Base-by-base conservation (phyloP, 441 rosid species). In the Gossypium laxum region DNA sequence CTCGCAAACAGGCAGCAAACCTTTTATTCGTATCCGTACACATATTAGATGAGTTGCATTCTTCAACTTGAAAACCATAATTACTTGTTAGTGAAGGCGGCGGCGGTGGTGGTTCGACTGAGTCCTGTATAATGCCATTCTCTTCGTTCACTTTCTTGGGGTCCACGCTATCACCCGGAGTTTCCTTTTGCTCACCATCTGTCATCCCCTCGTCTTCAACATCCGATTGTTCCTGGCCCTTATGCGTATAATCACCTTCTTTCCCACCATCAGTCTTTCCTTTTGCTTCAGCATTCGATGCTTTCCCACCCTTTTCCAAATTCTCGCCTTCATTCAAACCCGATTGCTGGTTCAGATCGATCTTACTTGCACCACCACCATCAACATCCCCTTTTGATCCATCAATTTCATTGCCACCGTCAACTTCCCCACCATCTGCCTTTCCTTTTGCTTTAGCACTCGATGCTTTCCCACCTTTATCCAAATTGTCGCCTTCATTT, bases 1-100 rank as follows among this genome's bases (percentile, higher is more conserved):
- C 91, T 67, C 86, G 87, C 10, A 91, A 77, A 84, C 97, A 89
- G 58, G 96, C 96, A 41, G 86, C 85, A 72, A 91, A 78, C 58
- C 86, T 79, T 48, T 82, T 69, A 4, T 82, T 78, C 52, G 79
- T 73, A 80, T 86, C 85, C 0, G 43, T 74, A 80, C 97, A 91
- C 85, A 76, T 86, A 50, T 85, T 74, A 66, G 89, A 85, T 10
- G 87, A 81, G 80, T 84, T 89, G 80, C 97, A 91, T 68, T 83
- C 85, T 80, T 88, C 92, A 57, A 71, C 75, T 34, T 17, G 81
- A 62, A 82, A 68, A 10, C 77, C 79, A 62, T 84, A 73, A 58
- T 78, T 82, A 78, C 74, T 64, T 57, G 14, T 65, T 19, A 64
- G 52, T 3, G 21, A 1, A 8, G 38, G 17, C 57, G 34, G 62